Conservation (phyloP, 2,329 filamentous ascomycete genomes). For the Fusarium fracticaudum region DNA sequence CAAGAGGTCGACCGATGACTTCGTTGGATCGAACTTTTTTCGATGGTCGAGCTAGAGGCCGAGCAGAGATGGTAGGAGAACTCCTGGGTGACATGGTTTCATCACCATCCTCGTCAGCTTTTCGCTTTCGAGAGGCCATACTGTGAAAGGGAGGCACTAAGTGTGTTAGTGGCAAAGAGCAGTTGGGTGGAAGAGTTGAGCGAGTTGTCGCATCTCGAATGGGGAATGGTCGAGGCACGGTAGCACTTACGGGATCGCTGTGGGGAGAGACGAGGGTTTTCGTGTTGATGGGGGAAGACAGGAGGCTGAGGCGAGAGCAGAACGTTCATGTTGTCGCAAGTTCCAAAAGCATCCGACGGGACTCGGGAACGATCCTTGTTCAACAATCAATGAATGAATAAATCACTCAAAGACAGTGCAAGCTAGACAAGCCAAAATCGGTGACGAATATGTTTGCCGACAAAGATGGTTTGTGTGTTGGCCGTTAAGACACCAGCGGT, state of each 20-base stretch:
- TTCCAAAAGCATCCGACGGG: background rate
- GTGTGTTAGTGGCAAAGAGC: conserved; percentile 34
- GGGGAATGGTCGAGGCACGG: background rate
- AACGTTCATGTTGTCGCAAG: conserved; percentile 65
- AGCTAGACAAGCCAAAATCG: background rate
- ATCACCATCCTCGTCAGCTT: conserved; percentile 81
- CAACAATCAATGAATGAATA: conserved; percentile 25
- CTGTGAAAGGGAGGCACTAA: conserved; percentile 59
- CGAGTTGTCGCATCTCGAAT: background rate
- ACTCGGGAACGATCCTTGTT: conserved; percentile 6
- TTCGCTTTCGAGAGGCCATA: conserved; percentile 78
- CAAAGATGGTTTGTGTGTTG: background rate
- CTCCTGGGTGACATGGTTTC: conserved; percentile 90
- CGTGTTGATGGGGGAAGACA: conserved; percentile 68
- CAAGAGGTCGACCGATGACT: conserved; percentile 65
- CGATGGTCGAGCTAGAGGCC: conserved; percentile 72
- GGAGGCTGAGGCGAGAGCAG: conserved; percentile 69
- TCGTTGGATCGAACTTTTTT: conserved; percentile 74
- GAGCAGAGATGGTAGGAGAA: conserved; percentile 79
- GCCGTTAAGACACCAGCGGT: background rate
- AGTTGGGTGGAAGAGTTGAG: background rate
- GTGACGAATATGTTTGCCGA: background rate
- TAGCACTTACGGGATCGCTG: conserved; percentile 63
- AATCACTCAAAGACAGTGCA: conserved; percentile 11
- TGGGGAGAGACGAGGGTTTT: conserved; percentile 63